Conservation (phyloP, 768 basidiomycete genomes). For the Lyophyllum shimeji region DNA sequence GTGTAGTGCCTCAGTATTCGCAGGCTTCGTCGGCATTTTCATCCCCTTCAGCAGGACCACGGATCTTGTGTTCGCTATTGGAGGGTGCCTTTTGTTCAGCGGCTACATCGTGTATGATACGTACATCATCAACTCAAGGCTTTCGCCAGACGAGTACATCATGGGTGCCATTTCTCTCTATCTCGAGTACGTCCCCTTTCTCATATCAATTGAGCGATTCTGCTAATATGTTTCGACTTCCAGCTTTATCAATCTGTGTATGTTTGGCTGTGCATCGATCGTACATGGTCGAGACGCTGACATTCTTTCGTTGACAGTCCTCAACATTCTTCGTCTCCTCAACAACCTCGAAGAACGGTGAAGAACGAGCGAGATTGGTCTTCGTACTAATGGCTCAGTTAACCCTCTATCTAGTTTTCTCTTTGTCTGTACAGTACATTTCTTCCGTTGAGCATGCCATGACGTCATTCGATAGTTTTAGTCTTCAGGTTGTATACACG, state of each 20-base stretch:
- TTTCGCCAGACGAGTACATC: constrained; percentile 93
- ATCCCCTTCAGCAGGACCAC: constrained; percentile 81
- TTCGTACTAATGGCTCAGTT: neutral
- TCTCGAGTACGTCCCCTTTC: constrained; percentile 71
- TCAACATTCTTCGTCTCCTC: constrained; percentile 82
- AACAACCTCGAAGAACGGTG: constrained; percentile 56
- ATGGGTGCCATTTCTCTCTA: constrained; percentile 92
- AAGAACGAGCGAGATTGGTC: constrained; percentile 5
- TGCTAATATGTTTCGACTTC: constrained; percentile 16
- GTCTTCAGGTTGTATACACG: constrained; percentile 5
- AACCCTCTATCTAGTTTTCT: neutral
- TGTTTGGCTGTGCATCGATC: constrained; percentile 27
- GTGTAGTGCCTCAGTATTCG: constrained; percentile 53
- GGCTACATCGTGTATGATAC: constrained; percentile 93
- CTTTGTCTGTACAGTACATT: neutral
- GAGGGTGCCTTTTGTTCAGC: constrained; percentile 82
- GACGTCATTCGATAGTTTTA: neutral
- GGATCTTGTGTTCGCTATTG: constrained; percentile 78
- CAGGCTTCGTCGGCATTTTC: constrained; percentile 81
- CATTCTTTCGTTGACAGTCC: constrained; percentile 44
- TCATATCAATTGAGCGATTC: neutral
- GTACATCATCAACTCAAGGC: constrained; percentile 80
- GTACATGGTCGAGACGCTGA: constrained; percentile 2
- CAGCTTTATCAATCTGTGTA: constrained; percentile 87
- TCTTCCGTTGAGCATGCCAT: neutral